These are phyloP conservation scores for Geotrichum klebahnii DNA, from an alignment of 1,139 yeast genomes.

Conservation along the genomic window DNA sequence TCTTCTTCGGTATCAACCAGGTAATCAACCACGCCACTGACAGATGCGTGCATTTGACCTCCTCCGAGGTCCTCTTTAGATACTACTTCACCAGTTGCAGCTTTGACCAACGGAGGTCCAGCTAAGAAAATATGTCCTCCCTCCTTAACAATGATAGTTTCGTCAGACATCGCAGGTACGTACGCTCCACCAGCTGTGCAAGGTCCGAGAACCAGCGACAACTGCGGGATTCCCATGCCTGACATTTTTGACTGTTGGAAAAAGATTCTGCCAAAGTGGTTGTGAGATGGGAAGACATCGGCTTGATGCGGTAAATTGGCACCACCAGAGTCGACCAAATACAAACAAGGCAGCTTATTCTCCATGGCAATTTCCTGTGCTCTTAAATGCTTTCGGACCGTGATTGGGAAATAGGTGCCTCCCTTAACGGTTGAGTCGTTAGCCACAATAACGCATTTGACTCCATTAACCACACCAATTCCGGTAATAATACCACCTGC, in stretches of 20 bases:
- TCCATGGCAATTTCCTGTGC: conserved; percentile 40
- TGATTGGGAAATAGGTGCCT: conserved; percentile 40
- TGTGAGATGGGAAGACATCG: conserved; percentile 40
- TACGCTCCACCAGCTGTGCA: conserved; percentile 43
- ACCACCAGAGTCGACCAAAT: conserved; percentile 39
- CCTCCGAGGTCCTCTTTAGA: conserved; percentile 40
- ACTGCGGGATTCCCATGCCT: conserved; percentile 37
- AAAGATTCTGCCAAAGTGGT: conserved; percentile 39
- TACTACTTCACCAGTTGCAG: conserved; percentile 40
- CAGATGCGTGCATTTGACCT: conserved; percentile 39
- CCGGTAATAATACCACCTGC: conserved; percentile 40
- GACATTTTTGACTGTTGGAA: conserved; percentile 39
- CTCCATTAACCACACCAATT: conserved; percentile 37
- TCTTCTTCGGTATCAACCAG: conserved; percentile 38
- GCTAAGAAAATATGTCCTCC: conserved; percentile 40
- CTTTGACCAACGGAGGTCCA: conserved; percentile 40
- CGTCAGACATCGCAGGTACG: conserved; percentile 41
- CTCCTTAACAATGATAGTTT: conserved; percentile 38
- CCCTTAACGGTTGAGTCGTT: conserved; percentile 40
- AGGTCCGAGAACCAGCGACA: conserved; percentile 39
- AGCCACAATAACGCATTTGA: conserved; percentile 37
- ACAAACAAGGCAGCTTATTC: conserved; percentile 37
- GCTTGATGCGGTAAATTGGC: conserved; percentile 40
- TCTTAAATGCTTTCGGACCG: conserved; percentile 38
- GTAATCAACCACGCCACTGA: conserved; percentile 38